A percentile compares a stretch with the other conserved stretches of the same genome.
phyloP scores from a whole-genome alignment of 2,329 filamentous ascomycete species.

The Claviceps sp. region DNA sequence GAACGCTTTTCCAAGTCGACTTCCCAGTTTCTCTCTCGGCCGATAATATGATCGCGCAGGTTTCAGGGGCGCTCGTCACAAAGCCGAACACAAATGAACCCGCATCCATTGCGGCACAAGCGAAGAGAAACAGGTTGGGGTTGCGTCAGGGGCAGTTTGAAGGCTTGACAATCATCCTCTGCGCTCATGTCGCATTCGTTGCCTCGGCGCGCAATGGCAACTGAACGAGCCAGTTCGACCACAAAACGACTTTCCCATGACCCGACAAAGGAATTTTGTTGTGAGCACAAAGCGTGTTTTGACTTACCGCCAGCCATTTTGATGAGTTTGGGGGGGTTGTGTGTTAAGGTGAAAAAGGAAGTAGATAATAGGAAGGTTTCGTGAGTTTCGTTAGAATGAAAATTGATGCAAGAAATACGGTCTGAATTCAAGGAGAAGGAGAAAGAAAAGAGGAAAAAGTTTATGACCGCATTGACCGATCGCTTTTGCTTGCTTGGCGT shows the following conservation, averaged over 20 bases:
- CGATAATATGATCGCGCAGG: constrained; percentile 5
- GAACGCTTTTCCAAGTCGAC: neutral
- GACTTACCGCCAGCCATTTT: constrained; percentile 35
- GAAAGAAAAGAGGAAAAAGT: constrained; percentile 17
- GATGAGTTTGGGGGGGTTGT: constrained; percentile 7
- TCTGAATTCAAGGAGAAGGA: constrained; percentile 12
- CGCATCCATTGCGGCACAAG: neutral
- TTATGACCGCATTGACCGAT: constrained; percentile 27
- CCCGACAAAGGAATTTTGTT: neutral
- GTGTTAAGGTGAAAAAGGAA: neutral
- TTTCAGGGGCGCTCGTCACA: neutral
- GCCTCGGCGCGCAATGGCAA: constrained; percentile 12
- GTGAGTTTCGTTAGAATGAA: constrained; percentile 5
- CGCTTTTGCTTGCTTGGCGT: constrained; percentile 1
- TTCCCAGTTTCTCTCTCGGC: neutral
- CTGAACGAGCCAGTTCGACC: neutral
- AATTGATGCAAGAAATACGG: constrained; percentile 7
- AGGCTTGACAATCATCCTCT: neutral
- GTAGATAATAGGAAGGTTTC: constrained; percentile 6
- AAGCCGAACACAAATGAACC: neutral
- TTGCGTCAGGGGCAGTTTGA: neutral
- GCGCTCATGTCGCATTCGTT: neutral
- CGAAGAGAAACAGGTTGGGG: neutral
- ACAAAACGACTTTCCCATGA: neutral
- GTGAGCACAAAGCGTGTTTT: neutral